Conservation (phyloP, 1,139 yeast genomes). For the Ashbya aceris region DNA sequence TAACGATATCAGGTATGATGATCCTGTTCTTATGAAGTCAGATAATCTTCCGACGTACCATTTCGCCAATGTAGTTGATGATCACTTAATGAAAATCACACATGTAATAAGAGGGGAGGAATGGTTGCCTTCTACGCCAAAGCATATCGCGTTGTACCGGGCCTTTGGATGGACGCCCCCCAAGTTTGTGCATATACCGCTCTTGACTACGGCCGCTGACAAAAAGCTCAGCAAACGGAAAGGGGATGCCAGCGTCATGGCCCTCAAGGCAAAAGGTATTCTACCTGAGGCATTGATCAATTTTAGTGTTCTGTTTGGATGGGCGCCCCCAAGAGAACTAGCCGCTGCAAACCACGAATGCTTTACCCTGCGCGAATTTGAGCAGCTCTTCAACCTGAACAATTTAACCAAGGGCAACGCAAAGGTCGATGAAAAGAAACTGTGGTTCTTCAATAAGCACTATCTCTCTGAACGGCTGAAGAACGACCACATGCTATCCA, state of each 20-base stretch:
- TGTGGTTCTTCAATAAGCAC: slow-evolving; percentile 64
- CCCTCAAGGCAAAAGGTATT: slow-evolving; percentile 51
- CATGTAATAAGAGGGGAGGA: slow-evolving; percentile 97
- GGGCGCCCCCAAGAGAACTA: slow-evolving; percentile 66
- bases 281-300: slow-evolving; percentile 82
- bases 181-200: slow-evolving; percentile 76
- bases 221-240: slow-evolving; percentile 80
- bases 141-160: slow-evolving; percentile 74
- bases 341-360: slow-evolving; percentile 55
- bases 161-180: slow-evolving; percentile 90
- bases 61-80: slow-evolving; percentile 92
- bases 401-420: slow-evolving; percentile 89
- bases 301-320: slow-evolving; percentile 85
- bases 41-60: slow-evolving; percentile 95
- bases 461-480: slow-evolving; percentile 40
- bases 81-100: slow-evolving; percentile 82
- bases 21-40: slow-evolving; percentile 78
- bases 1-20: slow-evolving; percentile 72
- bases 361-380: slow-evolving; percentile 46
- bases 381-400: slow-evolving; percentile 39
- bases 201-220: slow-evolving; percentile 63
- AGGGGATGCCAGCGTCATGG: slow-evolving; percentile 66
- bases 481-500: slow-evolving; percentile 30
- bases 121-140: slow-evolving; percentile 95
- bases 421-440: slow-evolving; percentile 72